phyloP scores from a whole-genome alignment of 1,284 basidiomycete genomes.

The Golubevia sp. region DNA sequence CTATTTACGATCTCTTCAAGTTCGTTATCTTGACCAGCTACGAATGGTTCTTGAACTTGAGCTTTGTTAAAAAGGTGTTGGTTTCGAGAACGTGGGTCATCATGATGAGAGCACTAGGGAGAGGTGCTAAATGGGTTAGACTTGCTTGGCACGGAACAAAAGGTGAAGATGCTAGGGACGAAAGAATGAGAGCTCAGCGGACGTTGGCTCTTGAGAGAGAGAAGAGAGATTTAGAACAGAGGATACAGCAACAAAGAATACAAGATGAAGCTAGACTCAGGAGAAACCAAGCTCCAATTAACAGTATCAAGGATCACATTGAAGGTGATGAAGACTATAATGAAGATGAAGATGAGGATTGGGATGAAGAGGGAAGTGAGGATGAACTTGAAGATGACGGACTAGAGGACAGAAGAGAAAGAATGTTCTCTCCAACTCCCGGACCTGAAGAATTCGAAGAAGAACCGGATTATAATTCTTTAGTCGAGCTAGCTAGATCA shows the following conservation, averaged over 20 bases:
- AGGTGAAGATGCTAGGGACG: constrained; percentile 32
- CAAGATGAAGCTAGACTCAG: neutral
- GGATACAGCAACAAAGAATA: neutral
- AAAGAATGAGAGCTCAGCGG: constrained; percentile 8
- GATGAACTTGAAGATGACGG: constrained; percentile 7
- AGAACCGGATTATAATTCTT: neutral
- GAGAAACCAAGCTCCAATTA: neutral
- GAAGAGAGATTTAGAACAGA: neutral
- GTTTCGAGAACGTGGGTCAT: no score
- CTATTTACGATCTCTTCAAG: no score
- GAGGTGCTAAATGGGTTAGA: constrained; percentile 11
- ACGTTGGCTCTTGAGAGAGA: no score
- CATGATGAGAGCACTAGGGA: no score
- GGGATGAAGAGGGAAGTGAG: constrained; percentile 16
- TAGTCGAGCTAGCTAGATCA: neutral
- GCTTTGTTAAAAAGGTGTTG: no score
- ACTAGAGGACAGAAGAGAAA: neutral
- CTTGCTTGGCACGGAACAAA: constrained; percentile 54
- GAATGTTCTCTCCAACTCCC: neutral
- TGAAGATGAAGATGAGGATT: constrained; percentile 3
- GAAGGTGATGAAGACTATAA: no score
- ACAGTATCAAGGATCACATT: neutral
- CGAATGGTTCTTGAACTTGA: no score
- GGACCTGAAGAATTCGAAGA: neutral
- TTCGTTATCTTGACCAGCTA: no score